Percentiles rank a stretch among this genome's conserved stretches.
phyloP scores from a whole-genome alignment of 2,329 filamentous ascomycete genomes.

The Aulographum hederae region DNA sequence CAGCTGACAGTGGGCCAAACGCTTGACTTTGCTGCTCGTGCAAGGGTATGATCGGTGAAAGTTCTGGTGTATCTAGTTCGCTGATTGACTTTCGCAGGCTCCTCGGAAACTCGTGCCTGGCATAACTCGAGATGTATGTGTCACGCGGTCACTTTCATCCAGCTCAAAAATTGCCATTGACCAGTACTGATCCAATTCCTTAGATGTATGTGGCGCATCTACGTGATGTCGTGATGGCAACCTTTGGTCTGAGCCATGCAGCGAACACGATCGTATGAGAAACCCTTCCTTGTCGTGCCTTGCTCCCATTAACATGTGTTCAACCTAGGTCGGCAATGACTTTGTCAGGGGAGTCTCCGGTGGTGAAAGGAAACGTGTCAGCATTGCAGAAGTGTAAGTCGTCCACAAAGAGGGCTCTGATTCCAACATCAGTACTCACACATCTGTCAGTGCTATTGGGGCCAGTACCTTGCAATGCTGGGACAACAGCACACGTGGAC shows the following conservation, averaged over 20 bases:
- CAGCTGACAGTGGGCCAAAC: slow-evolving; percentile 63
- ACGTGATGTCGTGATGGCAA: slow-evolving; percentile 56
- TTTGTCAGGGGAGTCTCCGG: slow-evolving; percentile 58
- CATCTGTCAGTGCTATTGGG: no score
- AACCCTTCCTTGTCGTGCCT: no score
- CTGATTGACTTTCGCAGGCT: no score
- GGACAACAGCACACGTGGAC: slow-evolving; percentile 61
- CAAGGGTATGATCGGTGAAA: no score
- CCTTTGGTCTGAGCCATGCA: slow-evolving; percentile 58
- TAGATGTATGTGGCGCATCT: slow-evolving; percentile 45
- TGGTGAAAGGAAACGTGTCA: slow-evolving; percentile 65
- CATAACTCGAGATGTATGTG: no score
- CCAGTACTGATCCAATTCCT: no score
- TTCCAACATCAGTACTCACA: no score
- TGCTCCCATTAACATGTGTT: no score
- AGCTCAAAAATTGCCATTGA: no score
- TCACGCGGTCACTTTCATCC: no score
- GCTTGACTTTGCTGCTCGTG: slow-evolving; percentile 56
- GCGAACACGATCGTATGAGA: slow-evolving; percentile 54
- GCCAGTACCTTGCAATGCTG: slow-evolving; percentile 58
- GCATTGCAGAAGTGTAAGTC: slow-evolving; percentile 66
- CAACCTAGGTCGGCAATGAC: slow-evolving; percentile 59
- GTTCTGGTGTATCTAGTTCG: no score
- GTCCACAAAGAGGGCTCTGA: slow-evolving; percentile 42
- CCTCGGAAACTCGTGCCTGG: no score